Evolutionary conservation across 225 moss, liverwort and hornwort species (phyloP).

Genomic region (Climacium dendroides): DNA sequence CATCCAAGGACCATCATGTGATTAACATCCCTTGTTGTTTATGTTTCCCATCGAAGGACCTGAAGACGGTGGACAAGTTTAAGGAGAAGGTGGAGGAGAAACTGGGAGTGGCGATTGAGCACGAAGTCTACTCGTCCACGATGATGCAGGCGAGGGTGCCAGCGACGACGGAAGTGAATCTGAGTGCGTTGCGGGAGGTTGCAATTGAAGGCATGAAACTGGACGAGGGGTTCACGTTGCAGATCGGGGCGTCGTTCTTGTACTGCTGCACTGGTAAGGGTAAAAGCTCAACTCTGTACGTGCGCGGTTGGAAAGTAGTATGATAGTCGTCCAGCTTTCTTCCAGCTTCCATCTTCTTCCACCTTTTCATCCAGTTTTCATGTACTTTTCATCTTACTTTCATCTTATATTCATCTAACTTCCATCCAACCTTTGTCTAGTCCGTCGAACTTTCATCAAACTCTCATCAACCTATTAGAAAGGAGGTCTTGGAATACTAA

Average conservation of each 20-base stretch:
- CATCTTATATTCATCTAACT: neutral
- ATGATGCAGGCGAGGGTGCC: neutral
- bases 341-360: neutral
- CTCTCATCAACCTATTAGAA: fast-evolving
- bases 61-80: neutral
- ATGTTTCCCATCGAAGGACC: neutral
- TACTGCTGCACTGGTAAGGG: neutral
- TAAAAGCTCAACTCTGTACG: neutral
- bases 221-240: neutral
- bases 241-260: neutral
- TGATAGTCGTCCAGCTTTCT: neutral
- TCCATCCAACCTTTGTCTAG: neutral
- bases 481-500: neutral
- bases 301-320: too few relatives aligned
- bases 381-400: neutral
- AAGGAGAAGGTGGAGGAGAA: neutral
- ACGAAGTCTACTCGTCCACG: neutral
- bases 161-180: neutral
- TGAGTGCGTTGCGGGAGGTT: neutral
- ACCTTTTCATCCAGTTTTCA: fast-evolving
- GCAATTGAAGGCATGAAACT: constrained; percentile 10
- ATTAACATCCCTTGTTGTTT: neutral
- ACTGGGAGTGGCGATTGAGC: neutral
- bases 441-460: too few relatives aligned
- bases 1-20: neutral